Base-by-base conservation (phyloP, 108 stramenopile genomes). In the Cylindrotheca fusiformis region DNA sequence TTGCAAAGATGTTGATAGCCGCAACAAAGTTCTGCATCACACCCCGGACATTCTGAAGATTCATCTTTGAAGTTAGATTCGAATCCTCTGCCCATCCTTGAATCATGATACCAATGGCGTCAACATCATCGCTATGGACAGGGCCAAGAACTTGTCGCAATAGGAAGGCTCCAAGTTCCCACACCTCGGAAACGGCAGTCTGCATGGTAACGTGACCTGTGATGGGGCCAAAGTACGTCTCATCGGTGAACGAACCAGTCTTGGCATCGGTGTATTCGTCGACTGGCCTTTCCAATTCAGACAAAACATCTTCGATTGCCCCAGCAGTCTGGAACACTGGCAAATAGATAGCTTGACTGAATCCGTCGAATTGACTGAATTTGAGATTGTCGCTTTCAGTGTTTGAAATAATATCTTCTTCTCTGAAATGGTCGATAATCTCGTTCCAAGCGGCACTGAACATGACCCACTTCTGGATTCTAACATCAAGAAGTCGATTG, bases 401-500 rank as follows among this genome's bases (percentile, higher is more conserved):
- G 62, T 95, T 95, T 21, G 91, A 95, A 52, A 99, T 75, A 63
- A 95, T 83, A 75, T 99, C 98, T 55, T 97, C 91, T 30, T 87
- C 75, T 48, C 88, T 70, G 60, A 97, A 88, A 47, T 90, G 84
- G 62, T 92, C 94, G 60, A 95, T 92, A 60, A 97, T 88, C 64
- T 97, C 96, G 65, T 99, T 99, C 98, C 98, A 99, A 2, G 94
- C 96, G 29, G 94, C 87, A 55, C 94, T 94, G 68, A 99, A 97
- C 82, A 95, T 90, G 2, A 91, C 94, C 98, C 98, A 99, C 74
- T 96, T 95, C 63, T 95, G 95, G 61, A 95, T 96, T 28, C 96
- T 78, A 26, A 97, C 90, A 71, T 96, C 95, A 41, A 96, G 74
- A 52, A 96, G 80, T 21, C 90, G 76, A 50, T 90, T 96, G n/a